Base-by-base conservation (phyloP, 2,329 filamentous ascomycete species). In the Plenodomus tracheiphilus region DNA sequence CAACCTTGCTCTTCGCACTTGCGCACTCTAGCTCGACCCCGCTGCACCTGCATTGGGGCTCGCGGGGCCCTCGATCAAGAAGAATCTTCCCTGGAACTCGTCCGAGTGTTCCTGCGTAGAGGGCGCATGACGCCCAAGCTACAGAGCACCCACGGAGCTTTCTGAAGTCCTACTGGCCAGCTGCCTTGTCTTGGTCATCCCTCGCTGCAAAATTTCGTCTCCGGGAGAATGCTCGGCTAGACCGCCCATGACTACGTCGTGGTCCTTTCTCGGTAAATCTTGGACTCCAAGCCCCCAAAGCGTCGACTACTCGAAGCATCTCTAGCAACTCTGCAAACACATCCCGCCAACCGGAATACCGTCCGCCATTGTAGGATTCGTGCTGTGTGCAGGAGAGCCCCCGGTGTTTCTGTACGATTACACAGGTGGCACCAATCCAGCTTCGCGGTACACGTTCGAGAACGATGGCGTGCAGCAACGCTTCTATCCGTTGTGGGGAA, bases 151-250 rank as follows among this genome's bases (percentile, higher is more conserved):
- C 25, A 30, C 34, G 28, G 38, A 41, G 9, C 17, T 39, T 40
- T 42, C 46, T 37, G 38, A 32, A 38, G 49, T 43, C 34, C 20
- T 34, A 20, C 38, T 30, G 41, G 40, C 43, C 32, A 48, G 44
- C 34, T 49, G 22, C 34, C 10, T 13, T 39, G 39, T 46, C 45
- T 44, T 56, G 46, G 41, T 44, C 41, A 48, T 45, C 45, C 47
- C 42, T 32, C 51, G 54, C 46, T 37, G 41, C 19, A 49, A 34
- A 39, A 47, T 28, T 40, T 56, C 45, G 37, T 38, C 39, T 48
- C 66, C 64, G 64, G 64, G 36, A 55, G 54, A 52, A 58, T 63
- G 50, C 47, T 65, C 65, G 65, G 63, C 41, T 57, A 41, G 35
- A 39, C 42, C 37, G 44, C 54, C 46, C 48, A 49, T 45, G 32